phyloP scores from a whole-genome alignment of 495 filamentous ascomycete genomes.

The Lasiosphaeria miniovina region DNA sequence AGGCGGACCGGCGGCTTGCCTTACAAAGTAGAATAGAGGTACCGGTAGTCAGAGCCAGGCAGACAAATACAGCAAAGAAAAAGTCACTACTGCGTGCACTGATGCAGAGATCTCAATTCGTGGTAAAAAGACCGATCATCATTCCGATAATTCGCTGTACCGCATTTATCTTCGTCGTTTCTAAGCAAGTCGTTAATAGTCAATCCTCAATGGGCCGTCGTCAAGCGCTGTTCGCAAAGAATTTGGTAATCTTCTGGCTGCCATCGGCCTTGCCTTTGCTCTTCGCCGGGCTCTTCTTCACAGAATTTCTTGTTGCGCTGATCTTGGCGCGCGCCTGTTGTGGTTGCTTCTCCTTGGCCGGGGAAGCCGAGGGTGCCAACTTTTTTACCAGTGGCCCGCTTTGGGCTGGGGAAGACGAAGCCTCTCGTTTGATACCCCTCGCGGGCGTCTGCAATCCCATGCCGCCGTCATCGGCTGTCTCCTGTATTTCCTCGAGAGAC shows the following conservation, averaged over 20 bases:
- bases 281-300: conserved; percentile 34
- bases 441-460: conserved; percentile 11
- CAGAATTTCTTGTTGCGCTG: conserved; percentile 47
- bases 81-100: no score
- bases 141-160: no score
- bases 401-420: conserved; percentile 33
- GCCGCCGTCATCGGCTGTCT: conserved; percentile 7
- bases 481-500: conserved; percentile 23
- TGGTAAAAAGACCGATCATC: no score
- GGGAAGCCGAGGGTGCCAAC: not conserved
- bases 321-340: conserved; percentile 23
- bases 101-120: no score
- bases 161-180: no score
- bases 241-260: conserved; percentile 80
- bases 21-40: no score
- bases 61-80: no score
- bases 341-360: conserved; percentile 18
- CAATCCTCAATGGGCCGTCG: no score
- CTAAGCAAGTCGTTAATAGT: no score
- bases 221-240: conserved; percentile 61
- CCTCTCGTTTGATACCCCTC: conserved; percentile 57
- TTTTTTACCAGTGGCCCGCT: conserved; percentile 42
- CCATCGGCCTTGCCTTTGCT: conserved; percentile 49
- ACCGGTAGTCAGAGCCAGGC: no score
- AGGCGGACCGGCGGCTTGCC: no score